Conservation (phyloP, 495 filamentous ascomycete genomes). For the Opeltia flavorubescens region DNA sequence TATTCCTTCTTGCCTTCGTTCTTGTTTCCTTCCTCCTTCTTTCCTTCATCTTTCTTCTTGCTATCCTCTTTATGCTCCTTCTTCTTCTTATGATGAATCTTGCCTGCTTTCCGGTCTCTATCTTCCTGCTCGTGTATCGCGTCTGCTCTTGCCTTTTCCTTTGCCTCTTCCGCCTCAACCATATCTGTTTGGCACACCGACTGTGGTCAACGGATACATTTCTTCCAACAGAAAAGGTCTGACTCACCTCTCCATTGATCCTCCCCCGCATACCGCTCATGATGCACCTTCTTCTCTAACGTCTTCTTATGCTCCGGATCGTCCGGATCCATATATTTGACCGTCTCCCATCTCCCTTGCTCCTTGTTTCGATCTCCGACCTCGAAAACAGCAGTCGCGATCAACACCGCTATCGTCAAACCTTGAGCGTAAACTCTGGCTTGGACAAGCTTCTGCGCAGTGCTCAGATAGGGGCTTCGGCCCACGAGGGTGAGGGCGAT, state of each 20-base stretch:
- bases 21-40: not conserved
- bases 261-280: slow-evolving; percentile 70
- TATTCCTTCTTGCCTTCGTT: not conserved
- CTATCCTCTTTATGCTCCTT: not conserved
- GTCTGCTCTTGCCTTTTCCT: slow-evolving; percentile 34
- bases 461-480: slow-evolving; percentile 60
- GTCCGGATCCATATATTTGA: slow-evolving; percentile 15
- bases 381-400: slow-evolving; percentile 83
- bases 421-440: slow-evolving; percentile 97
- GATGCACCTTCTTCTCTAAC: slow-evolving; percentile 68
- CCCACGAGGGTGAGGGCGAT: slow-evolving; percentile 62
- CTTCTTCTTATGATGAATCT: slow-evolving; percentile 1
- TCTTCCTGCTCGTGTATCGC: slow-evolving; percentile 13
- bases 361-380: slow-evolving; percentile 64
- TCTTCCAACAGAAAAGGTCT: not conserved
- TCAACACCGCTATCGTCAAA: slow-evolving; percentile 73
- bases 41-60: not conserved
- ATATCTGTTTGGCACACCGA: slow-evolving; percentile 26
- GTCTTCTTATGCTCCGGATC: slow-evolving; percentile 55
- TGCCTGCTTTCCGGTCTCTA: not conserved
- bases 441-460: slow-evolving; percentile 86
- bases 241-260: slow-evolving; percentile 53
- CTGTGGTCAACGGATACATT: not conserved
- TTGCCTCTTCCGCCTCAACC: slow-evolving; percentile 51
- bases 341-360: slow-evolving; percentile 35